Evolutionary conservation across 1,139 yeast genomes (phyloP).

Genomic region (Saccharomyces hybrid): DNA sequence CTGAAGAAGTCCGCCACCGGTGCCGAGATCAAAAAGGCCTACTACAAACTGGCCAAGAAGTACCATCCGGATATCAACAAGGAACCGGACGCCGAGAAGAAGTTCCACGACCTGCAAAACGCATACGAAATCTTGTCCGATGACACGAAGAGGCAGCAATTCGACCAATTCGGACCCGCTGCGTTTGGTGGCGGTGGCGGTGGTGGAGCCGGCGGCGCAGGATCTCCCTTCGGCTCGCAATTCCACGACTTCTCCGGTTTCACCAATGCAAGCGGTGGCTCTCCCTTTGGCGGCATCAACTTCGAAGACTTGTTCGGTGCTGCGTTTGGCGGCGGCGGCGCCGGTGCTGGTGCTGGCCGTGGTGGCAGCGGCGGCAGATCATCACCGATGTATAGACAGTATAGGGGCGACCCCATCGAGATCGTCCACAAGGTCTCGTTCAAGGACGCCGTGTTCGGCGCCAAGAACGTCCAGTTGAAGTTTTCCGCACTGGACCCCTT

Average conservation of each 20-base stretch:
- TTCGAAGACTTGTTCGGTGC: constrained; percentile 85
- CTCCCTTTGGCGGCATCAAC: constrained; percentile 41
- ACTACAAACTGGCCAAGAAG: constrained; percentile 86
- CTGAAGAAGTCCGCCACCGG: constrained; percentile 63
- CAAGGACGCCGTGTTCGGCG: constrained; percentile 83
- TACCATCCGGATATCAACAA: constrained; percentile 96
- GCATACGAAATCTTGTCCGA: constrained; percentile 89
- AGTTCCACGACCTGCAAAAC: constrained; percentile 87
- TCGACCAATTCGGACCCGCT: constrained; percentile 83
- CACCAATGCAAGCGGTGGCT: constrained; percentile 33
- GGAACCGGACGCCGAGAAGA: constrained; percentile 77
- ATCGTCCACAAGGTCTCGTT: constrained; percentile 65
- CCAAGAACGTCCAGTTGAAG: constrained; percentile 52
- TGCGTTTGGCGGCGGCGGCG: constrained; percentile 50
- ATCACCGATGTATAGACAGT: constrained; percentile 50
- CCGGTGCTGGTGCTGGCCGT: constrained; percentile 33
- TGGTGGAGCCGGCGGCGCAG: constrained; percentile 39
- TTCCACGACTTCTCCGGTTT: constrained; percentile 39
- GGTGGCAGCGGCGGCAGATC: constrained; percentile 31
- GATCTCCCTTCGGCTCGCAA: constrained; percentile 37
- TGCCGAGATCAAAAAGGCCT: constrained; percentile 88
- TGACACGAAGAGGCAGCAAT: constrained; percentile 78
- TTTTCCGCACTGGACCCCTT: constrained; percentile 74
- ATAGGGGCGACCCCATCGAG: constrained; percentile 85
- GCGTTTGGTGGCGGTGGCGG: constrained; percentile 61